phyloP scores from a whole-genome alignment of 1,284 basidiomycete species.

The Ceratobasidium sp. region DNA sequence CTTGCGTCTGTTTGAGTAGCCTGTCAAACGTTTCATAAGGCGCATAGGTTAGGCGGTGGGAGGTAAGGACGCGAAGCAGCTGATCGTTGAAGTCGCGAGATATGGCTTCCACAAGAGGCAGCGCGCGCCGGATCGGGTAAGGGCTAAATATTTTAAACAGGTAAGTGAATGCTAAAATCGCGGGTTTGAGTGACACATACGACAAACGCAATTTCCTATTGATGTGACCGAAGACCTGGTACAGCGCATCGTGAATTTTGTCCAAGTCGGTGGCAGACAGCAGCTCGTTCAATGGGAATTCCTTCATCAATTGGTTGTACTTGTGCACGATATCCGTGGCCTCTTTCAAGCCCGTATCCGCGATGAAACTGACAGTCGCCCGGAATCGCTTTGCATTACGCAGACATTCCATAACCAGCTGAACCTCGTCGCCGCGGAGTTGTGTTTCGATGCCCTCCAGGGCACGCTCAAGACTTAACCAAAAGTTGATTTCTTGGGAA shows the following conservation, averaged over 20 bases:
- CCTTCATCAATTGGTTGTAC: constrained; percentile 98
- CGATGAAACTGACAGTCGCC: constrained; percentile 96
- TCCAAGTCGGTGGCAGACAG: constrained; percentile 94
- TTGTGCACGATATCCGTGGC: constrained; percentile 92
- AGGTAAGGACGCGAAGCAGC: constrained; percentile 87
- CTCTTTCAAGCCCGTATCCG: constrained; percentile 95
- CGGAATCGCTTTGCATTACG: constrained; percentile 97
- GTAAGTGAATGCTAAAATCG: neutral
- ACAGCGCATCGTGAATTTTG: constrained; percentile 89
- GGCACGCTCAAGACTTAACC: constrained; percentile 93
- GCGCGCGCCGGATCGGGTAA: constrained; percentile 93
- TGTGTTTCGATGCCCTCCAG: constrained; percentile 93
- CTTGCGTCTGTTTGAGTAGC: constrained; percentile 74
- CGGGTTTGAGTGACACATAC: constrained; percentile 42
- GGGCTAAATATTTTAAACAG: constrained; percentile 55
- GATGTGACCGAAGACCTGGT: constrained; percentile 90
- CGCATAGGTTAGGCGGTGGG: constrained; percentile 89
- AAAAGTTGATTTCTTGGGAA: constrained; percentile 99
- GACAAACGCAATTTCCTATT: constrained; percentile 95
- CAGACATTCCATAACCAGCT: constrained; percentile 93
- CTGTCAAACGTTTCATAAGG: constrained; percentile 95
- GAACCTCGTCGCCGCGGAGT: constrained; percentile 89
- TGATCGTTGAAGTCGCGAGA: constrained; percentile 97
- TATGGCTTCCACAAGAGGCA: constrained; percentile 97
- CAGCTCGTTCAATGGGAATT: constrained; percentile 96